Evolutionary conservation across 75 land plant genomes (phyloP), one percentile per base, ranked within the genome.

Genomic region (Cryptomeria japonica): DNA sequence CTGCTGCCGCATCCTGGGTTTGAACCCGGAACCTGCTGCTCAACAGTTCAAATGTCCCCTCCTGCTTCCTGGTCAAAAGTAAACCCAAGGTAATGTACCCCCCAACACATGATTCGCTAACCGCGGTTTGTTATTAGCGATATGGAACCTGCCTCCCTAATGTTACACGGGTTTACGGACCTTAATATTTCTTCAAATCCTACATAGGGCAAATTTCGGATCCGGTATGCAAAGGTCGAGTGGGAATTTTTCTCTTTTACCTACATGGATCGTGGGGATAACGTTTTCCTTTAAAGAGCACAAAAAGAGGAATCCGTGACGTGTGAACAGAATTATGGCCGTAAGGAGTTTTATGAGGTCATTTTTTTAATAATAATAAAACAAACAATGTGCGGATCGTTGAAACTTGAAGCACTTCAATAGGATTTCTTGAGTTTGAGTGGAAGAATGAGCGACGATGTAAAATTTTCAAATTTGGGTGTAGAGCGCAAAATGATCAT

Each of bases 161-260:
- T n/a, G n/a, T 47, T 49, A 11, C 84, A 75, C 12, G 37, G 38
- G 16, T 75, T 75, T 75, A 32, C 84, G 84, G 84, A 82, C 44
- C 47, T 39, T n/a, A 44, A 44, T 82, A 25, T 49, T 12, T 42
- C 32, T 41, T 82, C 46, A 82, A 80, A 82, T 82, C 49, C 84
- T 12, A 44, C 84, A 82, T 41, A 44, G 84, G 84, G 84, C 84
- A 44, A 82, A 82, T 44, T 82, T 44, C 15, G 84, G 28, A 28
- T 82, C 84, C 84, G 84, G 49, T 42, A 19, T 75, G 34, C 14
- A 1, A 34, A 34, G 13, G 36, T 72, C 9, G 76, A 72, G 2
- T 72, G 12, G 13, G 31, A 31, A n/a, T 28, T 72, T 68, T 10
- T 72, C 8, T 72, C 2, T 25, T 28, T 58, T 58, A n/a, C n/a